A percentile compares a stretch with the other conserved stretches of the same genome.
phyloP scores from a whole-genome alignment of 495 filamentous ascomycete species.

The Neurospora intermedia region DNA sequence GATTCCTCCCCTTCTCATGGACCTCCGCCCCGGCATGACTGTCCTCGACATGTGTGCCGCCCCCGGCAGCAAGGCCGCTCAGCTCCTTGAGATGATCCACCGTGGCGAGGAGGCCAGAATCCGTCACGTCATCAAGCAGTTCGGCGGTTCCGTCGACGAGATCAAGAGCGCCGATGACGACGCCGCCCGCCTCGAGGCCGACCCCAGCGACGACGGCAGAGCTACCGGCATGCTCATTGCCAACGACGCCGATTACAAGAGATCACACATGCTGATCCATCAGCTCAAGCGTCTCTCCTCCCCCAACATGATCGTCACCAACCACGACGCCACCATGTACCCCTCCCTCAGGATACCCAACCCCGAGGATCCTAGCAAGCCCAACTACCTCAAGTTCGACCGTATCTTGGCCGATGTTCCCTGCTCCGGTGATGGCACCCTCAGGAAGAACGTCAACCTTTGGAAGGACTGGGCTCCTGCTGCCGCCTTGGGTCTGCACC shows the following conservation, averaged over 20 bases:
- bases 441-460: slow-evolving; percentile 79
- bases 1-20: slow-evolving; percentile 93
- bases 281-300: slow-evolving; percentile 95
- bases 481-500: slow-evolving; percentile 73
- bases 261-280: slow-evolving; percentile 91
- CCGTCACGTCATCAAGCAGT: slow-evolving; percentile 42
- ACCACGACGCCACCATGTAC: slow-evolving; percentile 95
- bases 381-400: slow-evolving; percentile 88
- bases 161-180: slow-evolving; percentile 37
- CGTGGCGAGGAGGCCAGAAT: slow-evolving; percentile 79
- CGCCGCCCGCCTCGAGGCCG: slow-evolving; percentile 39
- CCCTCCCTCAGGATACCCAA: slow-evolving; percentile 73
- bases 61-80: slow-evolving; percentile 90
- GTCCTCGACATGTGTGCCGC: slow-evolving; percentile 94
- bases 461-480: slow-evolving; percentile 90
- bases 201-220: slow-evolving; percentile 67
- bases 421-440: slow-evolving; percentile 89
- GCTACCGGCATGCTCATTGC: slow-evolving; percentile 86
- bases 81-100: slow-evolving; percentile 90
- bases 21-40: slow-evolving; percentile 78
- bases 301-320: slow-evolving; percentile 92
- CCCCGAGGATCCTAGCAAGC: slow-evolving; percentile 35
- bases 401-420: slow-evolving; percentile 94
- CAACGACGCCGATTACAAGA: slow-evolving; percentile 92
- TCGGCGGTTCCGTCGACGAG: slow-evolving; percentile 42